Evolutionary conservation across 129 eudicot genomes (phyloP), one percentile per base, ranked within the genome.

Genomic region (Arctium minus): DNA sequence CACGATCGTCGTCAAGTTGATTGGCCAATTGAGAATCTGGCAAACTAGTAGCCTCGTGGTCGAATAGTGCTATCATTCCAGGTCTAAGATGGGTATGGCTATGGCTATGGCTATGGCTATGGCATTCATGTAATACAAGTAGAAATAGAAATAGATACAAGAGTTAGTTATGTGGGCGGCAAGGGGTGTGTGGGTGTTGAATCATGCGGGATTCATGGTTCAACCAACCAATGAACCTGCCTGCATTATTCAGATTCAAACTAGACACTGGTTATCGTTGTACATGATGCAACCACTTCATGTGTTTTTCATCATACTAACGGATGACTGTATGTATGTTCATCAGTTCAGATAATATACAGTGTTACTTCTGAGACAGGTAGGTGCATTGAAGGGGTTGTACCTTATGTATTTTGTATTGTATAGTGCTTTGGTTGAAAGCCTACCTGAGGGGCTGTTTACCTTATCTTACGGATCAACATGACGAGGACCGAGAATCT

Each of bases 121-220:
- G 30, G 74, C 30, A 2, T 9, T 44, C 50, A 44, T 44, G 50
- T 40, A 40, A 40, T 40, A 40, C 31, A 72, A 6, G 40, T 56
- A 74, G 75, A 65, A 76, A 85, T 78, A 82, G 60, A 40, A 46
- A 83, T 46, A 79, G 75, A 46, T 46, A 46, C 10, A 46, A 46
- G 56, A 4, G 56, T 46, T 37, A 46, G 67, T 60, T 67, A 78
- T 75, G 76, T 56, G 78, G 83, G 79, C 53, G 17, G 87, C 85
- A 85, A 74, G 64, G 81, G 79, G 85, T 80, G 85, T 81, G 83
- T 87, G 89, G 97, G 73, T 88, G 90, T 89, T 92, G 46, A 84
- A 6, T 89, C 97, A 92, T 88, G 92, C 86, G 70, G 37, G 81
- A 84, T 82, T 86, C 92, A 88, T 92, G 90, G 84, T 80, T 85